These are phyloP conservation scores for Hibiscus mutabilis DNA, from an alignment of 345 rosid species.

Conservation along the genomic window DNA sequence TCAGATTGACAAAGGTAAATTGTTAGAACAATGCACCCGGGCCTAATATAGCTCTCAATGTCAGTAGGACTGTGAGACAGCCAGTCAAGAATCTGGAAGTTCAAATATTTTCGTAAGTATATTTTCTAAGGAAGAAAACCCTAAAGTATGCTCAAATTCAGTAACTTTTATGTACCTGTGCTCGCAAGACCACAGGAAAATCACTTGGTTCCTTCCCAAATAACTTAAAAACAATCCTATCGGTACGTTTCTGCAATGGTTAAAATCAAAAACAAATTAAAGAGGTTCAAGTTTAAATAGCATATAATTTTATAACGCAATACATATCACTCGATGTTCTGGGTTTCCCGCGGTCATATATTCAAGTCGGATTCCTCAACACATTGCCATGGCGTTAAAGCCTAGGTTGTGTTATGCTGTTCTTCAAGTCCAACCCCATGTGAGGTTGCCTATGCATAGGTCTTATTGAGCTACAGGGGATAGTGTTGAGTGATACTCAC, in stretches of 20 bases:
- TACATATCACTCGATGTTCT: background rate
- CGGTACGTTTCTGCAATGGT: slow-evolving; percentile 80
- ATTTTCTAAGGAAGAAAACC: slow-evolving; percentile 14
- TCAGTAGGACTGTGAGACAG: slow-evolving; percentile 92
- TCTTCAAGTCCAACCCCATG: background rate
- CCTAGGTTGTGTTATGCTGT: background rate
- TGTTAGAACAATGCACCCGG: slow-evolving; percentile 88
- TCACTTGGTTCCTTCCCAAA: slow-evolving; percentile 96
- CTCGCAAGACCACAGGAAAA: slow-evolving; percentile 75
- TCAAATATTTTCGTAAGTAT: slow-evolving; percentile 16
- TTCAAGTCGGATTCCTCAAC: background rate
- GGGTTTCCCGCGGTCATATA: background rate
- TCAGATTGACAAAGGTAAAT: slow-evolving; percentile 80
- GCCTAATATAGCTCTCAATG: slow-evolving; percentile 98
- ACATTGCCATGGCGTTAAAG: background rate
- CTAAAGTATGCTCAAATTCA: background rate
- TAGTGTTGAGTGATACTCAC: background rate
- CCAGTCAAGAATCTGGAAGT: slow-evolving; percentile 88
- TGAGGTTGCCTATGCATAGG: background rate
- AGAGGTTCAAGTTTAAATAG: background rate
- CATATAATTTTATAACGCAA: slow-evolving; percentile 1
- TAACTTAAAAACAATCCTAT: slow-evolving; percentile 81
- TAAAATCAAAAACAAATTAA: slow-evolving; percentile 11
- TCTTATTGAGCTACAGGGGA: background rate
- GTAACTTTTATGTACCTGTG: slow-evolving; percentile 51